phyloP scores from a whole-genome alignment of 352 stramenopile species.

The Sclerospora graminicola region DNA sequence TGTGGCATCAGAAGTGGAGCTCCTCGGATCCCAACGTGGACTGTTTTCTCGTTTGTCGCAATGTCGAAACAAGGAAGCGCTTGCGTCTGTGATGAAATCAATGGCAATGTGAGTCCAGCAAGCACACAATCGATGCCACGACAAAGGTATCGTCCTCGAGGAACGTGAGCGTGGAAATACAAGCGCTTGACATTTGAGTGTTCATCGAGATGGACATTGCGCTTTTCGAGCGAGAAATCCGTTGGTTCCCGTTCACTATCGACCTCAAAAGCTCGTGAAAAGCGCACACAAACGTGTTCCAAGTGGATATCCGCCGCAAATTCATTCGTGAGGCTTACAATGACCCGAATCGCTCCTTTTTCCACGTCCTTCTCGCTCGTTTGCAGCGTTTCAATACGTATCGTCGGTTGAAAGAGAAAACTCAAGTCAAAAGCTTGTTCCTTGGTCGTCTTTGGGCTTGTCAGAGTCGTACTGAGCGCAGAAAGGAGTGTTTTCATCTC shows the following conservation, averaged over 20 bases:
- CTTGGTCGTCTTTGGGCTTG: background rate
- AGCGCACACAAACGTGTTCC: constrained; percentile 41
- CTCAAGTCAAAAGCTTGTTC: constrained; percentile 34
- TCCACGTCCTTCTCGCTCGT: constrained; percentile 26
- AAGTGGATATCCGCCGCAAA: constrained; percentile 49
- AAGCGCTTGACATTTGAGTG: constrained; percentile 39
- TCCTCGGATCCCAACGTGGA: constrained; percentile 33
- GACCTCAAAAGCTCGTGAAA: constrained; percentile 8
- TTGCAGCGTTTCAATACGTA: constrained; percentile 51
- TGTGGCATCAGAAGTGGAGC: constrained; percentile 38
- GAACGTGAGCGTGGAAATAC: constrained; percentile 35
- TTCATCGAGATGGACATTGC: constrained; percentile 49
- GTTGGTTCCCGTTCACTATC: background rate
- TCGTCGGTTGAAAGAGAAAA: constrained; percentile 34
- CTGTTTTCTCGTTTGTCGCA: constrained; percentile 36
- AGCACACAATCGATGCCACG: constrained; percentile 44
- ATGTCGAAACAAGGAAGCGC: constrained; percentile 35
- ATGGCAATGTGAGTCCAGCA: constrained; percentile 36
- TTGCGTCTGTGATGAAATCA: constrained; percentile 26
- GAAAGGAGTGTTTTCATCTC: constrained; percentile 27
- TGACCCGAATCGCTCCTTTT: constrained; percentile 49
- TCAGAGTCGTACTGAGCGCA: constrained; percentile 28
- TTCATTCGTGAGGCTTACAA: constrained; percentile 39
- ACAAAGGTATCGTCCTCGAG: constrained; percentile 42
- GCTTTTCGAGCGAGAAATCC: constrained; percentile 35